These are phyloP conservation scores for Blastomyces emzantsi DNA, from an alignment of 2,329 filamentous ascomycete species.

Conservation along the genomic window DNA sequence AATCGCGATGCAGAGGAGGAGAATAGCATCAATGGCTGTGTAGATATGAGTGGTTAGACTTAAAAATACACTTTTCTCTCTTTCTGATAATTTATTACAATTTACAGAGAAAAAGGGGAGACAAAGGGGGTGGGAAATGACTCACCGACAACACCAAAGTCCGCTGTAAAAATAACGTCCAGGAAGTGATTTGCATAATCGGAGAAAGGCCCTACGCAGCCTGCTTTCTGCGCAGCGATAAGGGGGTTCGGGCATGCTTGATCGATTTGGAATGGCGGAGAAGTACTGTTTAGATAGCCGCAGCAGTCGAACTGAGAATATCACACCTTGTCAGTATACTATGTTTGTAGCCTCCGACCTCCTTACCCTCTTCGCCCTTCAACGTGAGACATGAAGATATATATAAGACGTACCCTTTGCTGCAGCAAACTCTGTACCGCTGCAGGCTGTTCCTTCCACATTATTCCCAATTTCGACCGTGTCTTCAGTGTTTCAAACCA, in stretches of 20 bases:
- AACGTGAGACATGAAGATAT: not conserved
- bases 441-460: conserved; percentile 53
- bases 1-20: conserved; percentile 64
- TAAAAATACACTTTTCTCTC: not conserved
- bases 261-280: conserved; percentile 63
- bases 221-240: conserved; percentile 58
- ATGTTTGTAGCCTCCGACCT: not conserved
- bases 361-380: not conserved
- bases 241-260: conserved; percentile 59
- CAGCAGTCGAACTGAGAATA: conserved; percentile 62
- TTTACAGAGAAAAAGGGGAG: not conserved
- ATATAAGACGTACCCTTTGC: conserved; percentile 46
- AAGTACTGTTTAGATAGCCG: conserved; percentile 64
- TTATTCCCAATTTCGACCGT: conserved; percentile 50
- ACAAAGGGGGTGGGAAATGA: not conserved
- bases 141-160: conserved; percentile 67
- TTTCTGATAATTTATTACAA: not conserved
- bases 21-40: conserved; percentile 52
- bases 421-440: conserved; percentile 61
- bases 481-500: conserved; percentile 67
- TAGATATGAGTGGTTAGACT: not conserved
- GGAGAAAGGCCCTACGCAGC: conserved; percentile 60
- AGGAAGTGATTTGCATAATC: conserved; percentile 62
- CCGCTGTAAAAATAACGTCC: conserved; percentile 66
- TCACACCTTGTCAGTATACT: not conserved